phyloP scores from a whole-genome alignment of 345 rosid genomes.

The Turritis glabra region DNA sequence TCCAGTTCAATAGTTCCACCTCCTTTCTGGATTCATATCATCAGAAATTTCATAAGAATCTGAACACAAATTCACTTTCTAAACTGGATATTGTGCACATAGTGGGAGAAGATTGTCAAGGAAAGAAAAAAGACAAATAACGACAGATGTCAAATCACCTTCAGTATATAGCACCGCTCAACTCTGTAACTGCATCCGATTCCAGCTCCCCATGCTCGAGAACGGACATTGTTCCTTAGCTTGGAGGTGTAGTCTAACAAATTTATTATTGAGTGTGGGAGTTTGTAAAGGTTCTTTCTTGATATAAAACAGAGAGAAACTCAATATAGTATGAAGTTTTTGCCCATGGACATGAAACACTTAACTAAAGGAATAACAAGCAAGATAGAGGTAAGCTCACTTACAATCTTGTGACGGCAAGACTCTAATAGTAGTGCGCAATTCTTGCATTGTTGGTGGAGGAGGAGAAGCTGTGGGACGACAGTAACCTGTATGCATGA shows the following conservation, averaged over 20 bases:
- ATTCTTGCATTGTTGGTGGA: slow-evolving; percentile 92
- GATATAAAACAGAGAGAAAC: neutral
- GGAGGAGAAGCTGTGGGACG: slow-evolving; percentile 98
- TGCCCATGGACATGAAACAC: neutral
- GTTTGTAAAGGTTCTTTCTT: neutral
- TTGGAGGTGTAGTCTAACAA: slow-evolving; percentile 79
- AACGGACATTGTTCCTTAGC: slow-evolving; percentile 96
- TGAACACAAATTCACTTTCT: neutral
- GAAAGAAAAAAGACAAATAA: neutral
- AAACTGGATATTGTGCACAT: slow-evolving; percentile 7
- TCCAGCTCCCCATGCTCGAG: slow-evolving; percentile 99
- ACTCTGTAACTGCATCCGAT: slow-evolving; percentile 95
- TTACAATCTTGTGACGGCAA: slow-evolving; percentile 92
- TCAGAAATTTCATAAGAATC: neutral
- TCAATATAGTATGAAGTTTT: neutral
- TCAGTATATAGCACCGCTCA: slow-evolving; percentile 94
- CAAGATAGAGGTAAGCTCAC: slow-evolving; percentile 34
- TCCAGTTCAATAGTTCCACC: slow-evolving; percentile 95
- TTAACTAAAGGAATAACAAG: neutral
- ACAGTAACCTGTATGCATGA: slow-evolving; percentile 99
- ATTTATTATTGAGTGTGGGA: neutral
- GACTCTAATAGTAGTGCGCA: slow-evolving; percentile 78
- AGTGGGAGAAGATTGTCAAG: neutral
- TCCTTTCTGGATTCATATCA: slow-evolving; percentile 70
- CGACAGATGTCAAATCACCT: slow-evolving; percentile 52